These are phyloP conservation scores for Coemansia sp. DNA, from an alignment of 192 early-diverging fungal species.

Conservation along the genomic window DNA sequence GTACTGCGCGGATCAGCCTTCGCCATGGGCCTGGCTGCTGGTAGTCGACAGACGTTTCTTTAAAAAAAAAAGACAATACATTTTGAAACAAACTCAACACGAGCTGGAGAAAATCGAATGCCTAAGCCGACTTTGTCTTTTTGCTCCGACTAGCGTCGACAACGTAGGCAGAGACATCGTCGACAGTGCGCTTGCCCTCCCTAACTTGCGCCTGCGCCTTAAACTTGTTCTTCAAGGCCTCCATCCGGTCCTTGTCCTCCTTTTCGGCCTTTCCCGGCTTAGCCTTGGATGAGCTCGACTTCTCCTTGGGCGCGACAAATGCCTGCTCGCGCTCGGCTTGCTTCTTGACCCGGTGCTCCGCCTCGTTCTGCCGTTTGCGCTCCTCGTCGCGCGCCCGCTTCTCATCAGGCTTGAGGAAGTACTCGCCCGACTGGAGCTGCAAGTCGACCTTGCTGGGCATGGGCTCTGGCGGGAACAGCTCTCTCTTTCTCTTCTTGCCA, in stretches of 20 bases:
- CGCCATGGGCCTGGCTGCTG: slow-evolving; percentile 33
- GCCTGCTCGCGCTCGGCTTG: slow-evolving; percentile 74
- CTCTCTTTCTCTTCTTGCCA: slow-evolving; percentile 74
- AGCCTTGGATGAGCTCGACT: slow-evolving; percentile 6
- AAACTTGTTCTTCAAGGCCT: slow-evolving; percentile 52
- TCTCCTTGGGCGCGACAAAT: slow-evolving; percentile 80
- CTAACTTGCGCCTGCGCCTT: slow-evolving; percentile 36
- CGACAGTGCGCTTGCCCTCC: slow-evolving; percentile 20
- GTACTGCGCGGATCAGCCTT: slow-evolving; percentile 45
- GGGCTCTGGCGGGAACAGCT: slow-evolving; percentile 89
- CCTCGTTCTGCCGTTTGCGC: slow-evolving; percentile 64
- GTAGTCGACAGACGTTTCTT: slow-evolving; percentile 20
- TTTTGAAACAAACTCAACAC: background rate
- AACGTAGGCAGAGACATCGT: slow-evolving; percentile 26
- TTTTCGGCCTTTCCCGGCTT: background rate
- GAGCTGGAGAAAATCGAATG: background rate
- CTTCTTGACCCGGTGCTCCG: slow-evolving; percentile 67
- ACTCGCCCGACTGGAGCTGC: slow-evolving; percentile 94
- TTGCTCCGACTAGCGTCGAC: slow-evolving; percentile 17
- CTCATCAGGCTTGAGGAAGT: slow-evolving; percentile 82
- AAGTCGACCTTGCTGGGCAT: slow-evolving; percentile 86
- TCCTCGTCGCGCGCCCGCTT: slow-evolving; percentile 66
- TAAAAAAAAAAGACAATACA: background rate
- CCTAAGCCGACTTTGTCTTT: slow-evolving; percentile 22
- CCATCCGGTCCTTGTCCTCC: slow-evolving; percentile 45